Conservation (phyloP, 768 basidiomycete species). For the Austroboletus festivus region DNA sequence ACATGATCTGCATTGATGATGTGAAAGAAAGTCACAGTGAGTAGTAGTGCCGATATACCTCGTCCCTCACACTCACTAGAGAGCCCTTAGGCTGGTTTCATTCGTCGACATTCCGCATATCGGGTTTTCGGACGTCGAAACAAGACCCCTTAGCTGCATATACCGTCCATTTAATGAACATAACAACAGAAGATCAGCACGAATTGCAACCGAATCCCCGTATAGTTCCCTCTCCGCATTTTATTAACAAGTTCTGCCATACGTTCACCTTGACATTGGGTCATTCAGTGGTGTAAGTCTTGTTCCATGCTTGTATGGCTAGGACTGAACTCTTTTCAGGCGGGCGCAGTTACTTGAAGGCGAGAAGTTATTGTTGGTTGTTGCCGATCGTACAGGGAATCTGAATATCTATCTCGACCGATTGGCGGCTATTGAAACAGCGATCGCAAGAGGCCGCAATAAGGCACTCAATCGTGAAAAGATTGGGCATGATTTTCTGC, state of each 20-base stretch:
- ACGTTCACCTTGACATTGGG: slow-evolving; percentile 20
- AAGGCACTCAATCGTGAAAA: slow-evolving; percentile 30
- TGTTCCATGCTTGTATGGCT: neutral
- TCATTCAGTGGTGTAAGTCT: slow-evolving; percentile 17
- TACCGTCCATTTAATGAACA: slow-evolving; percentile 10
- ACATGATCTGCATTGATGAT: no score
- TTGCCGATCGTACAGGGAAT: slow-evolving; percentile 29
- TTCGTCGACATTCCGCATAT: neutral
- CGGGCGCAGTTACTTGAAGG: slow-evolving; percentile 39
- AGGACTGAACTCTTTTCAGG: slow-evolving; percentile 14
- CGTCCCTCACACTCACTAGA: no score
- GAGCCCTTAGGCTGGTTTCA: neutral
- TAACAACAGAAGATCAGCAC: slow-evolving; percentile 23
- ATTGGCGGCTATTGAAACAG: slow-evolving; percentile 26
- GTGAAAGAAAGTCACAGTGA: no score
- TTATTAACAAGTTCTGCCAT: slow-evolving; percentile 9
- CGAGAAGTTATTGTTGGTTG: slow-evolving; percentile 36
- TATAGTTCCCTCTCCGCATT: slow-evolving; percentile 23
- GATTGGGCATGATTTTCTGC: no score
- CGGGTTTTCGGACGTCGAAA: neutral
- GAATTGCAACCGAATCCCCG: slow-evolving; percentile 23
- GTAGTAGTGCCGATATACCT: no score
- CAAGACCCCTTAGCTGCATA: slow-evolving; percentile 11
- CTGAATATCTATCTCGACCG: slow-evolving; percentile 37
- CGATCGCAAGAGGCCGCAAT: slow-evolving; percentile 25